phyloP scores from a whole-genome alignment of 2,329 filamentous ascomycete species.

The Chaetomiaceae sp. region DNA sequence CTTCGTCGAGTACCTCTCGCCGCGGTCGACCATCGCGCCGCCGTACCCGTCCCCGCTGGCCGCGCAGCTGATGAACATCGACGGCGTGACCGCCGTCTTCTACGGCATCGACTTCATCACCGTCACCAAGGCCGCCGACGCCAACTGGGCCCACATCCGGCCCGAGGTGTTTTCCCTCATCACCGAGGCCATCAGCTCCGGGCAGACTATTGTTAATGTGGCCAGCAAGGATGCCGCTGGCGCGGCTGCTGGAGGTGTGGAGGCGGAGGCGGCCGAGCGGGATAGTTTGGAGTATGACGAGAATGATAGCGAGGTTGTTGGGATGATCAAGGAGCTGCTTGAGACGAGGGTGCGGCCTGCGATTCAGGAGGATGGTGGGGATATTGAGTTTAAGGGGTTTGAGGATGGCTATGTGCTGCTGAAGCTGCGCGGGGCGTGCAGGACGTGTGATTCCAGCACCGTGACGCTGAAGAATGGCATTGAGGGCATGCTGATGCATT shows the following conservation, averaged over 20 bases:
- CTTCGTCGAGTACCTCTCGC: slow-evolving; percentile 88
- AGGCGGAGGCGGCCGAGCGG: slow-evolving; percentile 47
- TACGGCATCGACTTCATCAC: slow-evolving; percentile 96
- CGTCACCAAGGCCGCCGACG: slow-evolving; percentile 81
- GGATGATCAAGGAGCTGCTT: slow-evolving; percentile 97
- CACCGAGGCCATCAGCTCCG: slow-evolving; percentile 83
- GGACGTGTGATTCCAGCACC: slow-evolving; percentile 94
- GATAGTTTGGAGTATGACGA: slow-evolving; percentile 81
- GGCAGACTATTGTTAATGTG: slow-evolving; percentile 74
- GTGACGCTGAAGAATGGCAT: slow-evolving; percentile 97
- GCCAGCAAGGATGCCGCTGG: slow-evolving; percentile 40
- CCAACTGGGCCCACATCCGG: slow-evolving; percentile 90
- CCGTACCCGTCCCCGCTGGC: slow-evolving; percentile 90
- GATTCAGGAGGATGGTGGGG: slow-evolving; percentile 95
- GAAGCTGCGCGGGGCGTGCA: slow-evolving; percentile 86
- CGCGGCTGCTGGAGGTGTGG: slow-evolving; percentile 38
- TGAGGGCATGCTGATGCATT: slow-evolving; percentile 97
- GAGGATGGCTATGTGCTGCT: slow-evolving; percentile 76
- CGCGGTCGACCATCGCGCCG: slow-evolving; percentile 80
- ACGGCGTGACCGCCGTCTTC: slow-evolving; percentile 92
- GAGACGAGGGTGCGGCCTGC: slow-evolving; percentile 92
- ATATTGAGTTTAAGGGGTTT: slow-evolving; percentile 93
- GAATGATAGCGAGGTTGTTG: slow-evolving; percentile 87
- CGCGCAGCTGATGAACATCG: slow-evolving; percentile 83
- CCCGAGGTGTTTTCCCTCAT: slow-evolving; percentile 94